Evolutionary conservation across 2,329 filamentous ascomycete species (phyloP), one percentile per base, ranked within the genome.

Genomic region (Nemania bipapillata): DNA sequence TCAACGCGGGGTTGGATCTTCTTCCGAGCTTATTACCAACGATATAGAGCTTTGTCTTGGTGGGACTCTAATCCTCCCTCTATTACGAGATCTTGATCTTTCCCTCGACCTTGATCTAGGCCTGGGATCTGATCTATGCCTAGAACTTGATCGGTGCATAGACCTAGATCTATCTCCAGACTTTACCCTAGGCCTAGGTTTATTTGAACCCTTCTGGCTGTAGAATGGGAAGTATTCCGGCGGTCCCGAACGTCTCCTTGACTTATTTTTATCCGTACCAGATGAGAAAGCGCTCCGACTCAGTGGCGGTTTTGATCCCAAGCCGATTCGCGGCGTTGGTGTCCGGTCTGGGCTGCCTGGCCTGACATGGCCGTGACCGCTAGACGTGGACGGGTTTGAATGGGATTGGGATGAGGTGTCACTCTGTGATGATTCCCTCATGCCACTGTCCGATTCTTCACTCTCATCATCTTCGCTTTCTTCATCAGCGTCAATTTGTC

Each of bases 261-360:
- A 40, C 11, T 56, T 66, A 28, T 40, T 65, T 5, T 45, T n/a
- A 8, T 65, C 63, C 2, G 9, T 52, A 50, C 0, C 42, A 9
- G 4, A 67, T 45, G 32, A 72, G 32, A 72, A 76, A 2, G 75
- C 75, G 24, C 75, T 77, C 32, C 63, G 60, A 4, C 74, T 76
- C 0, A 76, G 71, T 2, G 75, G 75, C 17, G 75, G 75, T 49
- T 68, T 73, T 1, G 75, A 77, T 3, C 75, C 75, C 1, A n/a
- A 20, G 37, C 58, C 61, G 49, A 75, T 75, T 8, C 75, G 73
- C 26, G 73, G 75, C 17, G 66, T 70, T 1, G 63, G 32, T 4
- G 35, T 11, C 8, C 65, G 70, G 32, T 65, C 58, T 22, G 22
- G 22, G 1, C 28, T 26, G 20, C 24, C 40, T 26, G 50, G 11